phyloP scores from a whole-genome alignment of 2,329 filamentous ascomycete genomes.

The Colletotrichum endophyticum region DNA sequence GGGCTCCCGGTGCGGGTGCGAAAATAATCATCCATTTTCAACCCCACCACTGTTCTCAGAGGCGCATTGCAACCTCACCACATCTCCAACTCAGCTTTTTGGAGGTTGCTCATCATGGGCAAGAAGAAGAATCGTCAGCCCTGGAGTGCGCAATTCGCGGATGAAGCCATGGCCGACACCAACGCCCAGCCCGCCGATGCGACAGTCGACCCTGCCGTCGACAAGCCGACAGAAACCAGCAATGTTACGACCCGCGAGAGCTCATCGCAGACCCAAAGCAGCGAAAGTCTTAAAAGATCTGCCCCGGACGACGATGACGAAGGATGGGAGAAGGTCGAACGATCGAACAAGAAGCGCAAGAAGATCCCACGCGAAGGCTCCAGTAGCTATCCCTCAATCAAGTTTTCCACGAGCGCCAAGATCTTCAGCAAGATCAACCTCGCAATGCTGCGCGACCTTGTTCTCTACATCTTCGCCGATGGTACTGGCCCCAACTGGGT shows the following conservation, averaged over 20 bases:
- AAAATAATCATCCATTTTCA: background rate
- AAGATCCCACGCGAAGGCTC: slow-evolving; percentile 62
- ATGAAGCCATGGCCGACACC: background rate
- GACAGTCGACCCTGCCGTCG: background rate
- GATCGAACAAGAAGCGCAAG: slow-evolving; percentile 62
- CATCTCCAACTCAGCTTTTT: background rate
- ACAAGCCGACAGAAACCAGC: background rate
- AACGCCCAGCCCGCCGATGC: background rate
- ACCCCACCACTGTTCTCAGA: background rate
- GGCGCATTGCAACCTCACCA: background rate
- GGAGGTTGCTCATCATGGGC: background rate
- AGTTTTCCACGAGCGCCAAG: slow-evolving; percentile 61
- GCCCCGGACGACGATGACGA: slow-evolving; percentile 44
- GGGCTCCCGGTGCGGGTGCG: background rate
- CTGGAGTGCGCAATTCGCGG: slow-evolving; percentile 11
- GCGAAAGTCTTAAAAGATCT: slow-evolving; percentile 52
- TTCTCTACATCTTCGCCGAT: slow-evolving; percentile 72
- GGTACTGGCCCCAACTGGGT: slow-evolving; percentile 70
- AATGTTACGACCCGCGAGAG: background rate
- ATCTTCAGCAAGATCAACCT: slow-evolving; percentile 68
- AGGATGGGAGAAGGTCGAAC: slow-evolving; percentile 62
- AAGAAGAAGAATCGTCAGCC: slow-evolving; percentile 1
- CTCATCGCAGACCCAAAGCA: slow-evolving; percentile 29
- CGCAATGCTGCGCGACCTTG: slow-evolving; percentile 65
- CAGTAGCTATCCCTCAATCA: slow-evolving; percentile 64